These are phyloP conservation scores for Rhizoctonia solani DNA, from an alignment of 1,284 basidiomycete species.

Conservation along the genomic window DNA sequence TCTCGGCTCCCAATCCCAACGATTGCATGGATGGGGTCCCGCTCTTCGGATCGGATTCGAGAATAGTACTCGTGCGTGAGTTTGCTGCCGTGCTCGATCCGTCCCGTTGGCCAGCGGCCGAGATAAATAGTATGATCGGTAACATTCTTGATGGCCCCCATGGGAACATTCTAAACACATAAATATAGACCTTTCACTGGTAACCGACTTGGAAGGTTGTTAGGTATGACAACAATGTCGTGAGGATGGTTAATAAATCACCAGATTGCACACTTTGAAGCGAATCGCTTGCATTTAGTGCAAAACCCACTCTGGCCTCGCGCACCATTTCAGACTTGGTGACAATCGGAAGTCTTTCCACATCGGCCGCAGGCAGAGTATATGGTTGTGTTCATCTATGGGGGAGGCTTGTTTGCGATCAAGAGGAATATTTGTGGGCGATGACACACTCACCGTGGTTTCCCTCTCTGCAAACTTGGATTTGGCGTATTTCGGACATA, in stretches of 20 bases:
- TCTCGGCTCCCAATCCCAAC: background rate
- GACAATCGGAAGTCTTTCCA: slow-evolving; percentile 52
- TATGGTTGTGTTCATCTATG: slow-evolving; percentile 71
- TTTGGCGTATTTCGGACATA: slow-evolving; percentile 68
- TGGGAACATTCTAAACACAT: slow-evolving; percentile 73
- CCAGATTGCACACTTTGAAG: slow-evolving; percentile 71
- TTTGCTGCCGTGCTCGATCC: slow-evolving; percentile 32
- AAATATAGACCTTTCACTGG: slow-evolving; percentile 70
- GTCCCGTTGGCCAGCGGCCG: slow-evolving; percentile 55
- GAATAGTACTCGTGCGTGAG: slow-evolving; percentile 32
- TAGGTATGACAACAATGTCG: background rate
- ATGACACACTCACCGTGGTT: slow-evolving; percentile 24
- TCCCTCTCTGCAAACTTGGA: slow-evolving; percentile 21
- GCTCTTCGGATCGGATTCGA: slow-evolving; percentile 22
- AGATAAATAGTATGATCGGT: slow-evolving; percentile 62
- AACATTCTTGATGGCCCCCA: slow-evolving; percentile 76
- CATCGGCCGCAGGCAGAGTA: slow-evolving; percentile 69
- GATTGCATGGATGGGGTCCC: slow-evolving; percentile 15
- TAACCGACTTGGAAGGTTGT: slow-evolving; percentile 50
- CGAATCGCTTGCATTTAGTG: slow-evolving; percentile 54
- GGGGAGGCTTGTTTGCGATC: too few species aligned
- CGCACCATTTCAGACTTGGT: background rate
- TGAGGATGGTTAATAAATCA: slow-evolving; percentile 42
- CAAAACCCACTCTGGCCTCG: slow-evolving; percentile 50
- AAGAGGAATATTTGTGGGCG: background rate